A percentile compares a stretch with the other conserved stretches of the same genome.
phyloP scores from a whole-genome alignment of 768 basidiomycete species.

The Thelephora ganbajun region DNA sequence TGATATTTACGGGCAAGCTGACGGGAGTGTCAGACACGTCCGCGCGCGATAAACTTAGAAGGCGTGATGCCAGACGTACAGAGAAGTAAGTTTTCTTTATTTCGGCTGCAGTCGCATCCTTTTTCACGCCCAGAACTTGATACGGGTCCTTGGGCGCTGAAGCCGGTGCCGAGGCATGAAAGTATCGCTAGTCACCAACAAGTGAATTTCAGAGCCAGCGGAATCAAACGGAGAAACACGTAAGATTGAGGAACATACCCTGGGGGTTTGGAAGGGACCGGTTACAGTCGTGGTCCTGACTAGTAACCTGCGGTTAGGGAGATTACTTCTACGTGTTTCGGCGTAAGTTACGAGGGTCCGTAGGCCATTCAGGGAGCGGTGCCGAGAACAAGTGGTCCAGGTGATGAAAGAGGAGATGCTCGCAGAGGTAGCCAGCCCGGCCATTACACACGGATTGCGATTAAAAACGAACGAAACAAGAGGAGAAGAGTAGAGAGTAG shows the following conservation, averaged over 20 bases:
- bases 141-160: conserved; percentile 74
- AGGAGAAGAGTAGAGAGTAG: background rate
- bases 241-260: background rate
- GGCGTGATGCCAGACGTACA: conserved; percentile 31
- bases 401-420: conserved; percentile 39
- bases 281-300: background rate
- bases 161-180: conserved; percentile 53
- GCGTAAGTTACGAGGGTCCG: conserved; percentile 26
- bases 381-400: conserved; percentile 41
- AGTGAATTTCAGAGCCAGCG: no score
- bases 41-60: conserved; percentile 4
- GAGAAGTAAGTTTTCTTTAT: conserved; percentile 98
- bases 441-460: background rate
- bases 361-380: conserved; percentile 14
- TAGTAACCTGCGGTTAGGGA: background rate
- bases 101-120: conserved; percentile 70
- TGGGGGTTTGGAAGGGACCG: background rate
- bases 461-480: background rate
- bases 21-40: conserved; percentile 5
- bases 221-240: no score
- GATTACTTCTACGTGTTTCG: conserved; percentile 18
- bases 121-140: conserved; percentile 74
- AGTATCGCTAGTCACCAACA: conserved; percentile 36
- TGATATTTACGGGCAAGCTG: conserved; percentile 97
- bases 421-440: conserved; percentile 16